Evolutionary conservation across 805 yeast species (phyloP).

Genomic region (Cyberlindnera nakhonratchasimensis): DNA sequence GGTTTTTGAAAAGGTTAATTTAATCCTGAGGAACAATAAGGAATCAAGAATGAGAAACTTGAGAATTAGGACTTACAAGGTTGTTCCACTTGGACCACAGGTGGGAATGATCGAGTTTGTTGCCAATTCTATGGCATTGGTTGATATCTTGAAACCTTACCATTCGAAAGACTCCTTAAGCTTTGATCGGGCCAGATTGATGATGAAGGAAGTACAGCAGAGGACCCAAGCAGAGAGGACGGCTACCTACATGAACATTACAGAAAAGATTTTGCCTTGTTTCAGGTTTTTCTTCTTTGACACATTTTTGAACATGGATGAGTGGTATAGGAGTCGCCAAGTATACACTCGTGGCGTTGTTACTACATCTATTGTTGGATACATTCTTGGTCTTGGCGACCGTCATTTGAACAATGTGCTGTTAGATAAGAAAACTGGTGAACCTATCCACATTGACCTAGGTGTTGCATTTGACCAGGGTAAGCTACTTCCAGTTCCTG

Average conservation of each 20-base stretch:
- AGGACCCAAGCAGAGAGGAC: conserved; percentile 42
- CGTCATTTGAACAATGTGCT: conserved; percentile 89
- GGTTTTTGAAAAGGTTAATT: conserved; percentile 84
- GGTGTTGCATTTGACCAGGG: conserved; percentile 98
- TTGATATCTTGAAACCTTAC: conserved; percentile 61
- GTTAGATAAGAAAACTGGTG: conserved; percentile 78
- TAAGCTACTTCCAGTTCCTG: conserved; percentile 77
- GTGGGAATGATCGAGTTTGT: conserved; percentile 93
- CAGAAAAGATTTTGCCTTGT: conserved; percentile 55
- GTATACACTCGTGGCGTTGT: conserved; percentile 78
- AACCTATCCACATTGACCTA: conserved; percentile 91
- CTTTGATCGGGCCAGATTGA: conserved; percentile 54
- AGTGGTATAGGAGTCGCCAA: conserved; percentile 68
- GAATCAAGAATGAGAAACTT: conserved; percentile 56
- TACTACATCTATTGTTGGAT: conserved; percentile 80
- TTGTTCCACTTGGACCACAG: conserved; percentile 82
- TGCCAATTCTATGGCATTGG: conserved; percentile 64
- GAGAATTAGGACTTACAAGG: conserved; percentile 78
- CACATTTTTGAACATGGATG: conserved; percentile 59
- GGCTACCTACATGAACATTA: conserved; percentile 44
- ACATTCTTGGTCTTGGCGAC: conserved; percentile 90
- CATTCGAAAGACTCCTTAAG: conserved; percentile 54
- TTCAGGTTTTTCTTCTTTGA: conserved; percentile 68
- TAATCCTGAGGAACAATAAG: conserved; percentile 51
- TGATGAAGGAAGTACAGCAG: conserved; percentile 58